These are phyloP conservation scores for Salinomyces thailandicus DNA, from an alignment of 2,329 filamentous ascomycete species.

Conservation along the genomic window DNA sequence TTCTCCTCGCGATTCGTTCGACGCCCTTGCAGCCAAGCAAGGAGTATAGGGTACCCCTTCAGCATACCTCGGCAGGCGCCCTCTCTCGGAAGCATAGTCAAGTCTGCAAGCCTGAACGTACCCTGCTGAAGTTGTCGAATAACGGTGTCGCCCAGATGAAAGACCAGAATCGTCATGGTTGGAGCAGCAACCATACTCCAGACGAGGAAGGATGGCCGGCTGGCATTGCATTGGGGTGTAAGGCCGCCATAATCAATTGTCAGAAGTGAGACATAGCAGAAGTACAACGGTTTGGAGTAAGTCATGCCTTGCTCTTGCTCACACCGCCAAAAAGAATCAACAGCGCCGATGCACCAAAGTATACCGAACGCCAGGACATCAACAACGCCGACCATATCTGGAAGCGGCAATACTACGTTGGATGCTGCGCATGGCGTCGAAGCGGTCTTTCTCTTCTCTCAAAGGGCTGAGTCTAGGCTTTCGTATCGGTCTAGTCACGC, in stretches of 20 bases:
- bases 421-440: slow-evolving; percentile 56
- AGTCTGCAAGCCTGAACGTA: slow-evolving; percentile 51
- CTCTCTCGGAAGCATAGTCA: slow-evolving; percentile 54
- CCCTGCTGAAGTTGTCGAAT: slow-evolving; percentile 55
- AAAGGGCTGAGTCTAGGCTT: slow-evolving; percentile 45
- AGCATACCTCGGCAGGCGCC: slow-evolving; percentile 46
- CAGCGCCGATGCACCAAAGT: slow-evolving; percentile 71
- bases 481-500: slow-evolving; percentile 11
- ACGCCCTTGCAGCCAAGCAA: slow-evolving; percentile 28
- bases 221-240: slow-evolving; percentile 64
- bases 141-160: slow-evolving; percentile 74
- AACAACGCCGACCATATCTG: slow-evolving; percentile 65
- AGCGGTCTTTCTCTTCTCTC: slow-evolving; percentile 38
- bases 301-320: slow-evolving; percentile 49
- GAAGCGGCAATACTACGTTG: slow-evolving; percentile 55
- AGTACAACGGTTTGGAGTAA: slow-evolving; percentile 78
- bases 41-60: slow-evolving; percentile 36
- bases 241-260: slow-evolving; percentile 74
- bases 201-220: slow-evolving; percentile 82
- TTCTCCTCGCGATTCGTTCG: slow-evolving; percentile 16
- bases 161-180: slow-evolving; percentile 78
- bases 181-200: slow-evolving; percentile 81
- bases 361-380: slow-evolving; percentile 57
- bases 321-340: slow-evolving; percentile 59
- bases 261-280: slow-evolving; percentile 69